Evolutionary conservation across 805 yeast genomes (phyloP).

Genomic region (Pichia cephalocereana): DNA sequence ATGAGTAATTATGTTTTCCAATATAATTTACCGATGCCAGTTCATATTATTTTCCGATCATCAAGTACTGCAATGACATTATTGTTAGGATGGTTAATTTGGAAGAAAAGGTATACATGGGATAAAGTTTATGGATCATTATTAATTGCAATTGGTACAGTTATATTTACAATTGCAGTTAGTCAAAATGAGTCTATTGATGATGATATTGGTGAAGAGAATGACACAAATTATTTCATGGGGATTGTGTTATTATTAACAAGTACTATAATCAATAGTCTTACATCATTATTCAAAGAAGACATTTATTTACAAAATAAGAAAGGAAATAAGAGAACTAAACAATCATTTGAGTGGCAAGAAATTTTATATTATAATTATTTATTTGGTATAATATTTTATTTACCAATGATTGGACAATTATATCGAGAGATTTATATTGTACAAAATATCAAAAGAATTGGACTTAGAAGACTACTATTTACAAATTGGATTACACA

Average conservation of each 20-base stretch:
- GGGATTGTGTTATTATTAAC: conserved; percentile 8
- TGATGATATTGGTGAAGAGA: no score
- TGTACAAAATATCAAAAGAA: not conserved
- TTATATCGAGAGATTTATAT: conserved; percentile 10
- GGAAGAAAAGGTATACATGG: conserved; percentile 34
- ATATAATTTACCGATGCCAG: conserved; percentile 51
- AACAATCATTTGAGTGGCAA: conserved; percentile 37
- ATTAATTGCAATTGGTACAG: conserved; percentile 47
- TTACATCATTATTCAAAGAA: conserved; percentile 37
- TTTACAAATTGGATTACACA: conserved; percentile 43
- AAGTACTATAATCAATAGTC: conserved; percentile 29
- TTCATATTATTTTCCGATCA: conserved; percentile 59
- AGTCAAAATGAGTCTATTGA: not conserved
- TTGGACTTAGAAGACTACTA: conserved; percentile 19
- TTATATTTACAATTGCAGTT: conserved; percentile 29
- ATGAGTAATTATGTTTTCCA: conserved; percentile 52
- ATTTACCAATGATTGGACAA: conserved; percentile 29
- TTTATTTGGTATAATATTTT: conserved; percentile 45
- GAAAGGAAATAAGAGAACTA: conserved; percentile 11
- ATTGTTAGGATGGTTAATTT: conserved; percentile 41
- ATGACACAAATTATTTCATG: not conserved
- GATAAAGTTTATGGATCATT: conserved; percentile 42
- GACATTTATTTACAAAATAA: conserved; percentile 34
- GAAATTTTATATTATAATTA: conserved; percentile 59
- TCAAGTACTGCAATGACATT: conserved; percentile 56